Percentiles rank a stretch among this genome's conserved stretches.
Evolutionary conservation across 2,329 filamentous ascomycete genomes (phyloP).

Genomic region (Cladosporium sphaerospermum): DNA sequence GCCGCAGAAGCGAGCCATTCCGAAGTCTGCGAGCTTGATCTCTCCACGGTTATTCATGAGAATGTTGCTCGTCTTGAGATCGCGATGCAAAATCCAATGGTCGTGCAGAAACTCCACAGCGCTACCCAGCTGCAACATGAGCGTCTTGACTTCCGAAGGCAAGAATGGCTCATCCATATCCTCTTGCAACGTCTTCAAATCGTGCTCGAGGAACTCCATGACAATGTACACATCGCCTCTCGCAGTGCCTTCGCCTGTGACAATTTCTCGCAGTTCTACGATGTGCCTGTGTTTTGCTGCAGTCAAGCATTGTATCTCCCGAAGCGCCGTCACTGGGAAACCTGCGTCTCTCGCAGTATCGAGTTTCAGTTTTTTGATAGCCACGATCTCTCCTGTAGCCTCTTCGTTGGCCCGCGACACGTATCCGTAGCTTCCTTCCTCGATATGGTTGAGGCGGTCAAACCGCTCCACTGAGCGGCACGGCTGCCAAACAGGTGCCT

Average conservation of each 20-base stretch:
- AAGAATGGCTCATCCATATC: conserved; percentile 93
- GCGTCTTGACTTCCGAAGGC: conserved; percentile 84
- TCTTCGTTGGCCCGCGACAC: conserved; percentile 77
- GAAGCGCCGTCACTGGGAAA: conserved; percentile 82
- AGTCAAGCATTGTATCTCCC: conserved; percentile 87
- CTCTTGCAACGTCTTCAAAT: conserved; percentile 85
- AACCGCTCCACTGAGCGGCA: conserved; percentile 80
- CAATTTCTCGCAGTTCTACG: conserved; percentile 74
- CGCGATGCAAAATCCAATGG: conserved; percentile 81
- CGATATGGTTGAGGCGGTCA: conserved; percentile 90
- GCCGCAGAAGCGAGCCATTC: conserved; percentile 88
- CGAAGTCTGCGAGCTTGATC: conserved; percentile 95
- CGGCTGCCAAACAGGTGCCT: conserved; percentile 59
- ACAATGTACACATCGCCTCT: conserved; percentile 73
- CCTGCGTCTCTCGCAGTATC: conserved; percentile 67
- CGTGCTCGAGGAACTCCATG: conserved; percentile 96
- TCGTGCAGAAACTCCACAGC: conserved; percentile 81
- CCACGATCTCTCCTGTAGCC: conserved; percentile 71
- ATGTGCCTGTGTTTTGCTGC: conserved; percentile 77
- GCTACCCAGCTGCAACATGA: conserved; percentile 73
- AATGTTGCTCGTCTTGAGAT: conserved; percentile 89
- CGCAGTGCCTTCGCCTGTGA: conserved; percentile 36
- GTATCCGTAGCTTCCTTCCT: conserved; percentile 94
- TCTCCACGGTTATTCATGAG: conserved; percentile 91
- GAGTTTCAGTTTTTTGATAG: conserved; percentile 89